Percentiles rank a stretch among this genome's conserved stretches.
These are phyloP conservation scores for Torulaspora globosa DNA, from an alignment of 1,139 yeast species.

Conservation along the genomic window DNA sequence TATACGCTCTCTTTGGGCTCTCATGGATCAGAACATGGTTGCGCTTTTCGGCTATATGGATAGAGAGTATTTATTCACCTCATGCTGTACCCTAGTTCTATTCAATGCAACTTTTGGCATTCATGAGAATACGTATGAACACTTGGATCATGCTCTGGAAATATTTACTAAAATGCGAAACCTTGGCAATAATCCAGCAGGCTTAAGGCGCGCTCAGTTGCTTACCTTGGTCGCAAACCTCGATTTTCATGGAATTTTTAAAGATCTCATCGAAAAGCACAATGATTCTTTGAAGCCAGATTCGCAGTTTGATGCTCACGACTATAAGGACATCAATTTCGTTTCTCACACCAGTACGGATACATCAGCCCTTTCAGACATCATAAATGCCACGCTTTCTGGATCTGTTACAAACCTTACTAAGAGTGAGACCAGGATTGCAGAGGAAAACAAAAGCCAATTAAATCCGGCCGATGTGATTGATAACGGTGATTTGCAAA, in stretches of 20 bases:
- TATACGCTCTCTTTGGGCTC: constrained; percentile 66
- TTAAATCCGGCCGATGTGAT: constrained; percentile 28
- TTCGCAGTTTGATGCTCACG: constrained; percentile 19
- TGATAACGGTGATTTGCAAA: constrained; percentile 29
- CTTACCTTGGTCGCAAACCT: constrained; percentile 59
- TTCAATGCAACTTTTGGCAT: constrained; percentile 82
- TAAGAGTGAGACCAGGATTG: constrained; percentile 25
- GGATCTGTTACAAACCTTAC: constrained; percentile 15
- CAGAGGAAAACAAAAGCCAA: constrained; percentile 32
- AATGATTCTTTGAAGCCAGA: constrained; percentile 44
- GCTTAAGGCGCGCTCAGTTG: constrained; percentile 66
- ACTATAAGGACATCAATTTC: constrained; percentile 17
- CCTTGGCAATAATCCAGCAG: constrained; percentile 75
- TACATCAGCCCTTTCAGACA: constrained; percentile 13
- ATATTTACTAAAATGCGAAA: constrained; percentile 72
- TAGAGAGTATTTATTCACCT: constrained; percentile 75
- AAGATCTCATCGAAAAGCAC: constrained; percentile 52
- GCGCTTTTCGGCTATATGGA: constrained; percentile 89
- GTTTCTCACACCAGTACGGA: constrained; percentile 18
- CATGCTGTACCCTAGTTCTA: constrained; percentile 71
- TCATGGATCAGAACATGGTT: constrained; percentile 70
- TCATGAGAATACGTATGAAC: constrained; percentile 68
- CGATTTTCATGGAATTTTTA: constrained; percentile 66
- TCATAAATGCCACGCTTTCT: constrained; percentile 21
- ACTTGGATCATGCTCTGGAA: constrained; percentile 66